Percentiles rank a stretch among this genome's conserved stretches.
phyloP scores from a whole-genome alignment of 441 rosid genomes.

The Viola pubescens region DNA sequence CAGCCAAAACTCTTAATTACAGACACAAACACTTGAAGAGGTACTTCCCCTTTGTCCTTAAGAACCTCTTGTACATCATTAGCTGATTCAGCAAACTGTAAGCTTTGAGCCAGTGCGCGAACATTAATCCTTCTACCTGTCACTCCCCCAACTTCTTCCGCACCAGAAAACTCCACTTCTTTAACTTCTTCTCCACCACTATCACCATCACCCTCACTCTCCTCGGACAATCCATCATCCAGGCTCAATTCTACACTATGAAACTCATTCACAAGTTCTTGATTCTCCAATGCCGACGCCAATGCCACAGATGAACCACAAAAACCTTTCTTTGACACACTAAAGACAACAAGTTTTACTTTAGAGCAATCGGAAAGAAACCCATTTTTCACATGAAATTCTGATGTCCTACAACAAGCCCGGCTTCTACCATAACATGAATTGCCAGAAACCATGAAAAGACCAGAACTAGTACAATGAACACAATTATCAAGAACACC shows the following conservation, averaged over 20 bases:
- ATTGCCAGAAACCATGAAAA: constrained; percentile 28
- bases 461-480: constrained; percentile 21
- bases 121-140: constrained; percentile 45
- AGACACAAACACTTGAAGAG: constrained; percentile 54
- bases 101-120: constrained; percentile 40
- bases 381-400: constrained; percentile 20
- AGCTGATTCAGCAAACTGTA: constrained; percentile 50
- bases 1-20: constrained; percentile 68
- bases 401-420: constrained; percentile 21
- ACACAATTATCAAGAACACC: constrained; percentile 19
- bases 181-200: constrained; percentile 12
- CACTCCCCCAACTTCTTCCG: constrained; percentile 18
- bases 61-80: constrained; percentile 70
- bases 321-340: constrained; percentile 28
- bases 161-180: constrained; percentile 8
- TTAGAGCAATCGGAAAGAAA: constrained; percentile 21
- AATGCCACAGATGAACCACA: constrained; percentile 29
- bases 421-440: constrained; percentile 19
- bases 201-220: constrained; percentile 13
- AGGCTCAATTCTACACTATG: constrained; percentile 25
- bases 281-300: constrained; percentile 52
- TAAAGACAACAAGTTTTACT: constrained; percentile 25
- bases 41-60: constrained; percentile 51
- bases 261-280: constrained; percentile 35
- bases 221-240: constrained; percentile 19